Evolutionary conservation across 495 filamentous ascomycete species (phyloP).

Genomic region (Xylaria cubensis): DNA sequence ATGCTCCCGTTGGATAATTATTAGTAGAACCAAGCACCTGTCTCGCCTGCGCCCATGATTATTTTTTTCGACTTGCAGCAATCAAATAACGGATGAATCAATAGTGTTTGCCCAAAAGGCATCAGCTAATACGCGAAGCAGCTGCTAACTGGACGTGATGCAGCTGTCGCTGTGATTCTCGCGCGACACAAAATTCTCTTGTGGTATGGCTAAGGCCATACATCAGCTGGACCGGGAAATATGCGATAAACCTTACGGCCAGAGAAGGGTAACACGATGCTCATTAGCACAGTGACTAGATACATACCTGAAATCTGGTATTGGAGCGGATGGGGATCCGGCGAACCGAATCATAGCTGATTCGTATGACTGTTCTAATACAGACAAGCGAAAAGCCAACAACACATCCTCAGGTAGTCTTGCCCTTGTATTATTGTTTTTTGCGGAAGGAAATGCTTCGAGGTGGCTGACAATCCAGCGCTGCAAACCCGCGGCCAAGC

Average conservation of each 20-base stretch:
- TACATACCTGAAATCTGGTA: constrained; percentile 5
- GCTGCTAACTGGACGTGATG: not conserved
- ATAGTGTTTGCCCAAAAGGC: not conserved
- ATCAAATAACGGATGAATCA: not conserved
- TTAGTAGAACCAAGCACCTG: not conserved
- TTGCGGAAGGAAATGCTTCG: not conserved
- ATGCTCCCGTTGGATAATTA: not conserved
- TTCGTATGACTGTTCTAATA: not conserved
- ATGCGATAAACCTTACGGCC: not conserved
- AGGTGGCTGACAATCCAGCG: constrained; percentile 11
- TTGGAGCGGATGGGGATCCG: not conserved
- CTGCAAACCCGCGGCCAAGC: constrained; percentile 20
- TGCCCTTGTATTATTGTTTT: constrained; percentile 10
- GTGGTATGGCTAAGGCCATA: not conserved
- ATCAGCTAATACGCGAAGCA: not conserved
- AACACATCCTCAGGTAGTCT: not conserved
- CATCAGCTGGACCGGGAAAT: not conserved
- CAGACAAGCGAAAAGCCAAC: constrained; percentile 16
- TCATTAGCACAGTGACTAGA: not conserved
- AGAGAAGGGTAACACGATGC: not conserved
- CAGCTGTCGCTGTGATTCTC: not conserved
- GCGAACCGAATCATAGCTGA: constrained; percentile 7
- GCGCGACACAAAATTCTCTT: not conserved
- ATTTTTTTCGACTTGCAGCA: not conserved
- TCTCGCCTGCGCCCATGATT: no score